phyloP scores from a whole-genome alignment of 345 rosid species.

The Hevea brasiliensis region DNA sequence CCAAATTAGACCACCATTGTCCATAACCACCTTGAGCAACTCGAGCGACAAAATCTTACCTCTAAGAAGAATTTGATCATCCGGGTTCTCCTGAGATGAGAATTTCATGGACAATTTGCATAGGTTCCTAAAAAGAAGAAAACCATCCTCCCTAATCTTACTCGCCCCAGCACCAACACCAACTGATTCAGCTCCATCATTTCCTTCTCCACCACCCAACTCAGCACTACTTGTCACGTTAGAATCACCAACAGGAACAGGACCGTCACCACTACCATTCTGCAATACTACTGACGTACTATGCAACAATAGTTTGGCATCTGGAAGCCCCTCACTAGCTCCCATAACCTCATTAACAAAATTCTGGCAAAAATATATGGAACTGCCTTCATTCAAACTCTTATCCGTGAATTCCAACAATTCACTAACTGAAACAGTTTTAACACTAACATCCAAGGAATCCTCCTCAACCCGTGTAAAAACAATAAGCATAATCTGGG shows the following conservation, averaged over 20 bases:
- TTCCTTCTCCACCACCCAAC: slow-evolving; percentile 27
- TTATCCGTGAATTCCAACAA: slow-evolving; percentile 81
- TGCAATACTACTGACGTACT: slow-evolving; percentile 31
- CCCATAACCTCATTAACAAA: slow-evolving; percentile 66
- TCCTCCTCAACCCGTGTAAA: slow-evolving; percentile 76
- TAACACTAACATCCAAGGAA: slow-evolving; percentile 49
- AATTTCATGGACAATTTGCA: slow-evolving; percentile 94
- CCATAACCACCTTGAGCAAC: slow-evolving; percentile 22
- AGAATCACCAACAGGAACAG: slow-evolving; percentile 15
- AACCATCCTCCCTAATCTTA: slow-evolving; percentile 88
- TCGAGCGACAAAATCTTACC: slow-evolving; percentile 81
- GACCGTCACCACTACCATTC: slow-evolving; percentile 34
- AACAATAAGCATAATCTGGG: slow-evolving; percentile 75
- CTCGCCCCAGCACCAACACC: slow-evolving; percentile 29
- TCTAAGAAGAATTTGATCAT: slow-evolving; percentile 88
- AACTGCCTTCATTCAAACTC: slow-evolving; percentile 85
- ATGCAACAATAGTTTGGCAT: slow-evolving; percentile 36
- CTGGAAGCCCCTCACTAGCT: slow-evolving; percentile 62
- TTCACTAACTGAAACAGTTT: slow-evolving; percentile 62
- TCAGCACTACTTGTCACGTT: slow-evolving; percentile 28
- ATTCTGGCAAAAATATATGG: slow-evolving; percentile 74
- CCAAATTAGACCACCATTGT: slow-evolving; percentile 24
- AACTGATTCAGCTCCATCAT: slow-evolving; percentile 33
- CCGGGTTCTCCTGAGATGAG: slow-evolving; percentile 83
- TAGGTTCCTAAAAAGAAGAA: slow-evolving; percentile 76